Base-by-base conservation (phyloP, 139 green algal species). In the Chlorella sp. region DNA sequence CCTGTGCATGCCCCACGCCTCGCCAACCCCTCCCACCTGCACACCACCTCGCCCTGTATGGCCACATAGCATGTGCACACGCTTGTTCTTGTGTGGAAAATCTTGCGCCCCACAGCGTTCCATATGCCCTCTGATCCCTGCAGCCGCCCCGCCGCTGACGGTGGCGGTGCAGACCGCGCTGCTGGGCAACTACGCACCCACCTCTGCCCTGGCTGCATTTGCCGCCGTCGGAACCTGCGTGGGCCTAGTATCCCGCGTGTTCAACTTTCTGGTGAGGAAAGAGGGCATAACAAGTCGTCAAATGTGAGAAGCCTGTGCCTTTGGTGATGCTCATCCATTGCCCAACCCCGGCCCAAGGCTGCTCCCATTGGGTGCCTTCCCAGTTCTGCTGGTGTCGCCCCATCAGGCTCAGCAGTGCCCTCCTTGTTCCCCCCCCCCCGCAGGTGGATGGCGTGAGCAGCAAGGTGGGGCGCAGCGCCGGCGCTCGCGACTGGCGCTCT, bases 251-350 rank as follows among this genome's bases (percentile, higher is more conserved):
- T 86, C 88, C 12, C 86, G 91, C 26, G 71, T 96, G 19, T 96
- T 94, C 89, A 96, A 96, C 83, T 96, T 97, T 64, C 90, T 96
- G 69, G 90, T 94, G 32, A 36, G 48, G n/a, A n/a, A n/a, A n/a
- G n/a, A n/a, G n/a, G n/a, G n/a, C n/a, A n/a, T n/a, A n/a, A n/a
- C n/a, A n/a, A n/a, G n/a, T n/a, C n/a, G n/a, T n/a, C n/a, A n/a
- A n/a, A 57, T 57, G 48, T 57, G 9, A 57, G 48, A 9, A 9
- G 48, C 48, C 48, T 57, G 5, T 57, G 48, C 48, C 9, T 5
- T 57, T 57, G 48, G 48, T 57, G 9, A 57, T 16, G 5, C n/a
- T n/a, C n/a, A n/a, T 22, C 28, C 71, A 34, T 79, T 34, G 71
- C 26, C 28, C 73, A 80, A 37, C 73, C n/a, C n/a, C n/a, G 71